These are phyloP conservation scores for Leccinellum albellum DNA, from an alignment of 768 basidiomycete genomes.

Conservation along the genomic window DNA sequence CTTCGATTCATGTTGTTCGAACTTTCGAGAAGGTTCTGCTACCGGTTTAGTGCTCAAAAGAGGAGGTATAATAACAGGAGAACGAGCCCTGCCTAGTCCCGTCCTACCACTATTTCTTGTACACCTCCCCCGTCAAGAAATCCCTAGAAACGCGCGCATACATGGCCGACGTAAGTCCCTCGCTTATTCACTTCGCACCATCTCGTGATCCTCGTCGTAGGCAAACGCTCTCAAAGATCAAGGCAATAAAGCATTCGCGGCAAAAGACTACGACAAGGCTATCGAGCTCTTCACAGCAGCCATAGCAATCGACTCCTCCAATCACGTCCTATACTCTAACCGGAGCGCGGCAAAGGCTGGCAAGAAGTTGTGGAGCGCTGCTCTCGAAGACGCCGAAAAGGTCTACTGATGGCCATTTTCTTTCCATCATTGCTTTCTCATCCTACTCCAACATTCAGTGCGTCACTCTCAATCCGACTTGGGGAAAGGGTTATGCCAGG, in stretches of 20 bases:
- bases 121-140: not conserved
- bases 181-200: not conserved
- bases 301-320: constrained; percentile 75
- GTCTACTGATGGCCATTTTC: constrained; percentile 36
- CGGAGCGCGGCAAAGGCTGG: constrained; percentile 89
- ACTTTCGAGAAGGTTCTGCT: constrained; percentile 33
- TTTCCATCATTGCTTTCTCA: not conserved
- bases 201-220: constrained; percentile 31
- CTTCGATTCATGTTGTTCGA: constrained; percentile 6
- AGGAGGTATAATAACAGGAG: constrained; percentile 17
- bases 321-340: constrained; percentile 91
- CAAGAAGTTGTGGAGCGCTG: constrained; percentile 70
- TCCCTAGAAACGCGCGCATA: not conserved
- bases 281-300: constrained; percentile 81
- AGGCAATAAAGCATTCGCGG: constrained; percentile 94
- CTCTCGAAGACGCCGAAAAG: constrained; percentile 87
- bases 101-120: not conserved
- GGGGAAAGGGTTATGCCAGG: constrained; percentile 88
- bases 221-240: constrained; percentile 75
- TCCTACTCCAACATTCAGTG: constrained; percentile 56
- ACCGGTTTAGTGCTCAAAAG: not conserved
- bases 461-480: constrained; percentile 70
- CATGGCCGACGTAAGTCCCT: constrained; percentile 36
- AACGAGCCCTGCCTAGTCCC: not conserved
- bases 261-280: constrained; percentile 88